phyloP scores from a whole-genome alignment of 805 yeast genomes.

The Wickerhamiella alocasiicola region DNA sequence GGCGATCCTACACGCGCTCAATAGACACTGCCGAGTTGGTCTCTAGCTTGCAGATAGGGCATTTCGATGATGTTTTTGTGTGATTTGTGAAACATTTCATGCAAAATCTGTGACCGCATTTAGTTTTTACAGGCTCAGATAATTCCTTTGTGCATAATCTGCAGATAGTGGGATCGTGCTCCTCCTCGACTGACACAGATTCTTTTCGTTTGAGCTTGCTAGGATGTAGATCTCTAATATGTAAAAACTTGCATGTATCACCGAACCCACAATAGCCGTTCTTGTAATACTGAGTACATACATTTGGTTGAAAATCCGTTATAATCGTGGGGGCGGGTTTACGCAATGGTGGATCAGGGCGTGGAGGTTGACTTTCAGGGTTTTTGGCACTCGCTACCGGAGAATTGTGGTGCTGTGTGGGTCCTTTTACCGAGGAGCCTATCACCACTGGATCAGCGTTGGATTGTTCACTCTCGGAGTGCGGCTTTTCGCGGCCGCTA shows the following conservation, averaged over 20 bases:
- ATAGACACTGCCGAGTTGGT: slow-evolving; percentile 10
- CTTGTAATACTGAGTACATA: slow-evolving; percentile 81
- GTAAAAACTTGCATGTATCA: slow-evolving; percentile 89
- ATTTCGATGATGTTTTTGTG: slow-evolving; percentile 3
- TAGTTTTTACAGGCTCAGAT: slow-evolving; percentile 1
- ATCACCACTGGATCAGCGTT: too few species aligned
- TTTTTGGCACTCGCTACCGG: too few species aligned
- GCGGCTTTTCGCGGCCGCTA: too few species aligned
- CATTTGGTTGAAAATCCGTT: slow-evolving; percentile 82
- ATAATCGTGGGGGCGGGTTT: too few species aligned
- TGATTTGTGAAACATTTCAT: slow-evolving; percentile 2
- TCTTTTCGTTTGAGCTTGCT: too few species aligned
- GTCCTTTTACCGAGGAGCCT: neutral
- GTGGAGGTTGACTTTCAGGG: too few species aligned
- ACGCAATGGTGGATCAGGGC: too few species aligned
- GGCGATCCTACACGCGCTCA: too few species aligned
- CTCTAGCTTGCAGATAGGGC: slow-evolving; percentile 12
- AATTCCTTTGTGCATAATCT: slow-evolving; percentile 23
- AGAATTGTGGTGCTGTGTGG: neutral
- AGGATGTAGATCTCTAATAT: slow-evolving; percentile 48
- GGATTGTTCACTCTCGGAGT: too few species aligned
- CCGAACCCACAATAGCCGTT: slow-evolving; percentile 97
- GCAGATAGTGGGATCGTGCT: slow-evolving; percentile 77
- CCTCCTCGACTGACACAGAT: too few species aligned
- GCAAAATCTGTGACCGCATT: slow-evolving; percentile 7